These are phyloP conservation scores for Aspergillus pseudoglaucus DNA, from an alignment of 2,329 filamentous ascomycete species.

Conservation along the genomic window DNA sequence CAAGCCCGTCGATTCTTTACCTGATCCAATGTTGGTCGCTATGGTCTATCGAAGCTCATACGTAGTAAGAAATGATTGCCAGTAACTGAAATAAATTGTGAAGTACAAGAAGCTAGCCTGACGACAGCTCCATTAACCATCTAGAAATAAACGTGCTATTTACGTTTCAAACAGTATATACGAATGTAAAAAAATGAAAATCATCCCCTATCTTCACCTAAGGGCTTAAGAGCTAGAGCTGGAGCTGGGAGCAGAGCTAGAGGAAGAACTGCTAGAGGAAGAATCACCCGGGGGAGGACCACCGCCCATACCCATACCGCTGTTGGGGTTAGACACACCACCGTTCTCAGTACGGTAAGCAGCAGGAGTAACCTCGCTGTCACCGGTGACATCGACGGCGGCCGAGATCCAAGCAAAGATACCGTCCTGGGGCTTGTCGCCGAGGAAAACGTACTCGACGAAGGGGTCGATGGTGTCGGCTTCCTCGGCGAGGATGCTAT, in stretches of 20 bases:
- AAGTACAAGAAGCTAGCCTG: too few species aligned
- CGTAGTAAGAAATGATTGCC: too few species aligned
- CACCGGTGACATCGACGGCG: slow-evolving; percentile 41
- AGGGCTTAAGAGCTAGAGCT: not conserved
- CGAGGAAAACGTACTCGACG: slow-evolving; percentile 52
- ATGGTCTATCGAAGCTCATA: too few species aligned
- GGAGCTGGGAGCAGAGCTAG: slow-evolving; percentile 3
- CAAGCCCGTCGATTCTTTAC: too few species aligned
- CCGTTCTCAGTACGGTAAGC: slow-evolving; percentile 29
- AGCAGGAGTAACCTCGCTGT: slow-evolving; percentile 21
- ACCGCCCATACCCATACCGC: slow-evolving; percentile 11
- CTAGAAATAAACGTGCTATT: too few species aligned
- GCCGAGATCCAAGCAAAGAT: slow-evolving; percentile 51
- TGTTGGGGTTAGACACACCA: slow-evolving; percentile 24
- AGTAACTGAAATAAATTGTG: too few species aligned
- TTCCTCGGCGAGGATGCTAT: slow-evolving; percentile 45
- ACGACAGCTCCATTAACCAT: too few species aligned
- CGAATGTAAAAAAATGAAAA: not conserved
- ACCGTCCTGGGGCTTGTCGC: slow-evolving; percentile 47
- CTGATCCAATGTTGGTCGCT: too few species aligned
- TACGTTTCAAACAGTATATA: too few species aligned
- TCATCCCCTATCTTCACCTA: not conserved
- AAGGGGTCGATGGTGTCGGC: slow-evolving; percentile 51
- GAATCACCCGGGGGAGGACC: slow-evolving; percentile 6
- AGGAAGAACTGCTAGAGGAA: too few species aligned